Percentiles rank a stretch among this genome's conserved stretches.
Evolutionary conservation across 306 rosid species (phyloP).

Genomic region (Castanea sativa): DNA sequence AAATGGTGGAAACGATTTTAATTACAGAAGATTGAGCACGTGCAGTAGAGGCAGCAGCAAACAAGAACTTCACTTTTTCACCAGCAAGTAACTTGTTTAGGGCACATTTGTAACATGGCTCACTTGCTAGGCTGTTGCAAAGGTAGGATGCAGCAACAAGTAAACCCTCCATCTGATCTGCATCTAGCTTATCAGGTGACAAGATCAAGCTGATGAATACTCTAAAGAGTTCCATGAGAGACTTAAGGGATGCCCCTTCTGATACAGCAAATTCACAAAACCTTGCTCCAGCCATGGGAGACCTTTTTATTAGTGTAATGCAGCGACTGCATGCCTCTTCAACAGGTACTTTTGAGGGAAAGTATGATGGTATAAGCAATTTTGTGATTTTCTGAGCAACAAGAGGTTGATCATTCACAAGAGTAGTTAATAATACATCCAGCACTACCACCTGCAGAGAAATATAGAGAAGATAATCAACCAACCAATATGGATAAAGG

Average conservation of each 20-base stretch:
- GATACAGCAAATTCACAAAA: constrained; percentile 65
- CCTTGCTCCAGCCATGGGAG: constrained; percentile 89
- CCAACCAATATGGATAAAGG: constrained; percentile 19
- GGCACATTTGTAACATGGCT: constrained; percentile 42
- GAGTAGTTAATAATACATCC: constrained; percentile 57
- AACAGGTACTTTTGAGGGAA: constrained; percentile 62
- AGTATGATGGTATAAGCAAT: constrained; percentile 79
- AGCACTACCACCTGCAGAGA: constrained; percentile 63
- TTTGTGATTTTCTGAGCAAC: constrained; percentile 80
- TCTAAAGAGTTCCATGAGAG: constrained; percentile 64
- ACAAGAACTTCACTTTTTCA: constrained; percentile 59
- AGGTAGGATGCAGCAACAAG: constrained; percentile 62
- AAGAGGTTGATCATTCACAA: constrained; percentile 67
- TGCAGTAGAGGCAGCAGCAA: constrained; percentile 50
- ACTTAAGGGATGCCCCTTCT: constrained; percentile 72
- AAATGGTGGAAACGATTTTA: constrained; percentile 57
- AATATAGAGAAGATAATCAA: constrained; percentile 17
- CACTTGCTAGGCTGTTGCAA: constrained; percentile 49
- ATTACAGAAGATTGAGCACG: constrained; percentile 69
- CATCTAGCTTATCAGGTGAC: constrained; percentile 50
- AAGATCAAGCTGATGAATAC: constrained; percentile 51
- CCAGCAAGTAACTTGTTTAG: constrained; percentile 59
- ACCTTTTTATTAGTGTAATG: constrained; percentile 67
- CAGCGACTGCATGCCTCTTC: constrained; percentile 93
- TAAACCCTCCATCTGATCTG: constrained; percentile 63